phyloP scores from a whole-genome alignment of 441 rosid genomes.

The Populus hybrid region DNA sequence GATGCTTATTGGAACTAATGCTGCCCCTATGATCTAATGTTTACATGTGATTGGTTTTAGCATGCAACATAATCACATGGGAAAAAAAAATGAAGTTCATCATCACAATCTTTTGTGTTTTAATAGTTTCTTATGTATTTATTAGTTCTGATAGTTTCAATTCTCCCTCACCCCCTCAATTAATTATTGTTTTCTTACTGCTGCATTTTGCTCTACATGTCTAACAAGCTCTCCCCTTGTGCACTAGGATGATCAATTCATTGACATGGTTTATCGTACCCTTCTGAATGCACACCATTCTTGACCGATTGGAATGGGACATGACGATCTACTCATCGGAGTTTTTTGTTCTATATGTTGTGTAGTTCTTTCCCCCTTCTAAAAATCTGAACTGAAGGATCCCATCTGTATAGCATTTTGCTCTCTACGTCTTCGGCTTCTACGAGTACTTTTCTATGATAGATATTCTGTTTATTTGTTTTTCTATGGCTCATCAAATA shows the following conservation, averaged over 20 bases:
- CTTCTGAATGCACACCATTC: conserved; percentile 63
- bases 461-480: background rate
- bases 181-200: background rate
- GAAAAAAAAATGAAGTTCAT: too few species aligned
- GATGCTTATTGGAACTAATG: too few species aligned
- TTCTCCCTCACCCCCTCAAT: background rate
- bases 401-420: conserved; percentile 36
- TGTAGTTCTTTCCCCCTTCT: conserved; percentile 5
- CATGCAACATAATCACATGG: too few species aligned
- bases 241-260: conserved; percentile 71
- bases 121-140: background rate
- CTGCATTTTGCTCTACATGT: background rate
- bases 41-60: too few species aligned
- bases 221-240: conserved; percentile 12
- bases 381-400: conserved; percentile 15
- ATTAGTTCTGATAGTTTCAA: background rate
- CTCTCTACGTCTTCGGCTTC: background rate
- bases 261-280: conserved; percentile 75
- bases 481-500: background rate
- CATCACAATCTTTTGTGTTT: too few species aligned
- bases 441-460: background rate
- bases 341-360: conserved; percentile 17
- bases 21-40: too few species aligned
- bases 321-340: conserved; percentile 7
- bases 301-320: conserved; percentile 27